phyloP scores from a whole-genome alignment of 2,329 filamentous ascomycete genomes.

The Microascus cirrosus region DNA sequence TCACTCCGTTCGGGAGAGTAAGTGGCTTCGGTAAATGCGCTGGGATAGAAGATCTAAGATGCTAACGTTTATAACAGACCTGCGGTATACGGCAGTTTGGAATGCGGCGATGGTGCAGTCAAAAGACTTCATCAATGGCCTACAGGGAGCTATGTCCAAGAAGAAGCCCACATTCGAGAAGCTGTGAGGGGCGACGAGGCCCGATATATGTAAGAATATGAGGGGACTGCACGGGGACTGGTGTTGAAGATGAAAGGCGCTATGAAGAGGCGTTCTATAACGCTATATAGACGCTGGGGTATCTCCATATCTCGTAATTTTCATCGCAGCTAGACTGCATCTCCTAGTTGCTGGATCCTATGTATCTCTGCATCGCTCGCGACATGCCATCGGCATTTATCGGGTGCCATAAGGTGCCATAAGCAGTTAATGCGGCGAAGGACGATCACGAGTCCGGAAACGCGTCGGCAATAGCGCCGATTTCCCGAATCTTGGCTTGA shows the following conservation, averaged over 20 bases:
- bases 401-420: not conserved
- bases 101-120: slow-evolving; percentile 78
- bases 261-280: not conserved
- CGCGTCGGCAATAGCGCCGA: not conserved
- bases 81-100: slow-evolving; percentile 81
- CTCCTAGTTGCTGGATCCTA: not conserved
- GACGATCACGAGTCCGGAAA: not conserved
- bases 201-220: not conserved
- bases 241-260: not conserved
- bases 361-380: not conserved
- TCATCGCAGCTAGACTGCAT: not conserved
- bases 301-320: not conserved
- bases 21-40: slow-evolving; percentile 17
- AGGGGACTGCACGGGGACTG: not conserved
- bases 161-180: slow-evolving; percentile 76
- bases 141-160: slow-evolving; percentile 69
- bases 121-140: slow-evolving; percentile 60
- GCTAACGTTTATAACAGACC: slow-evolving; percentile 26
- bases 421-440: not conserved
- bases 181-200: slow-evolving; percentile 34
- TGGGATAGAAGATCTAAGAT: not conserved
- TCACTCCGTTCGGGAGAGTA: slow-evolving; percentile 64
- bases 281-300: not conserved
- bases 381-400: not conserved
- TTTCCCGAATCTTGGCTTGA: not conserved